Conservation (phyloP, 2,329 filamentous ascomycete species). For the Fonsecaea monophora region DNA sequence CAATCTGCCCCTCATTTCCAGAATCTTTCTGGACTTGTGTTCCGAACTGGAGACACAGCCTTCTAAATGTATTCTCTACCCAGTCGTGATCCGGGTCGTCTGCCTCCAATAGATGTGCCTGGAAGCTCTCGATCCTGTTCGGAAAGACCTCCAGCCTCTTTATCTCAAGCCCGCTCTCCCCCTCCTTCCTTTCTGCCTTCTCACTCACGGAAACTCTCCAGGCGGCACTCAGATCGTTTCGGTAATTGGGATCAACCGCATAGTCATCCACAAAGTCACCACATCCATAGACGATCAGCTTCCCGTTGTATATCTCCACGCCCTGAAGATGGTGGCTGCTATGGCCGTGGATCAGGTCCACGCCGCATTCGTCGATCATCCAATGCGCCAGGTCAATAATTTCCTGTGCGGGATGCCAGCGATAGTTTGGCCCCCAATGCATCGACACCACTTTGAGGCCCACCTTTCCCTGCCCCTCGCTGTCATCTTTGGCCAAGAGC, state of each 20-base stretch:
- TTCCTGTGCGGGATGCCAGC: conserved; percentile 44
- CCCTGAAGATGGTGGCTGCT: conserved; percentile 53
- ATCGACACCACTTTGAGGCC: conserved; percentile 49
- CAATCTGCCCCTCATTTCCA: conserved; percentile 44
- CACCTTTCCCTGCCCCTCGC: conserved; percentile 14
- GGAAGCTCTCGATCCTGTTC: conserved; percentile 46
- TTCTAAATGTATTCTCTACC: conserved; percentile 42
- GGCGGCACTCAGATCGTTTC: conserved; percentile 51
- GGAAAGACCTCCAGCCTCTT: conserved; percentile 47
- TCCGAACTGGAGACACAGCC: conserved; percentile 43
- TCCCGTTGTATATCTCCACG: conserved; percentile 47
- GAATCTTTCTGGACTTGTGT: conserved; percentile 40
- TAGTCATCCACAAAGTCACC: conserved; percentile 55
- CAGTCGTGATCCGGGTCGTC: conserved; percentile 46
- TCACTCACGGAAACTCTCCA: conserved; percentile 47
- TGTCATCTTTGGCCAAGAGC: neutral
- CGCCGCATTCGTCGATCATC: conserved; percentile 50
- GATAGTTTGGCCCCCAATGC: conserved; percentile 53
- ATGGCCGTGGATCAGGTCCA: conserved; percentile 52
- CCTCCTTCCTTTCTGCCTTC: conserved; percentile 14
- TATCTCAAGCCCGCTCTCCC: conserved; percentile 33
- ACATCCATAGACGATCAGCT: conserved; percentile 51
- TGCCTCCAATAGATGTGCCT: conserved; percentile 43
- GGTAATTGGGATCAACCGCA: conserved; percentile 44
- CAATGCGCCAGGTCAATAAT: conserved; percentile 49